Conservation (phyloP, 148 eudicot species). For the Rhododendron simsii region DNA sequence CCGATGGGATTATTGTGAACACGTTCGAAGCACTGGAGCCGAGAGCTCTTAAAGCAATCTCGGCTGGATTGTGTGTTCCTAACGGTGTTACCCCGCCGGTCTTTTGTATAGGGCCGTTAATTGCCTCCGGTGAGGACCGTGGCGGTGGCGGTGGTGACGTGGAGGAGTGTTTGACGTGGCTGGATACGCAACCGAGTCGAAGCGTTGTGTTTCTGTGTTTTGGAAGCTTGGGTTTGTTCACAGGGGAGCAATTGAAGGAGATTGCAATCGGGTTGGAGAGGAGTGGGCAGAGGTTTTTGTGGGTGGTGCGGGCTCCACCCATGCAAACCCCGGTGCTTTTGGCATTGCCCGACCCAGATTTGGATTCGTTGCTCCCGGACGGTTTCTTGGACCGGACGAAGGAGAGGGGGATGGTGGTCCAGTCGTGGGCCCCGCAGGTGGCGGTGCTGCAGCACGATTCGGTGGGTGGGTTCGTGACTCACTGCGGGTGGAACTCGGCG, state of each 20-base stretch:
- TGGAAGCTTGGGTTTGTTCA: constrained; percentile 41
- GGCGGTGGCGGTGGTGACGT: constrained; percentile 13
- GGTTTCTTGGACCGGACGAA: constrained; percentile 51
- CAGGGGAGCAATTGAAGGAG: constrained; percentile 35
- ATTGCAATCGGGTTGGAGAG: constrained; percentile 50
- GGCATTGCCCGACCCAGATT: neutral
- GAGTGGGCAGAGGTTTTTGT: constrained; percentile 47
- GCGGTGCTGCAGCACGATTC: constrained; percentile 37
- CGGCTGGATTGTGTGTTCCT: constrained; percentile 28
- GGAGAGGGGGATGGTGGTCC: constrained; percentile 40
- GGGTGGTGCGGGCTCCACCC: constrained; percentile 54
- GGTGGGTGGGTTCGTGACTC: constrained; percentile 60
- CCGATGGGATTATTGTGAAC: constrained; percentile 34
- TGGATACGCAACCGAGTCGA: constrained; percentile 38
- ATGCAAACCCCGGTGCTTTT: neutral
- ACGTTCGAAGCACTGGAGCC: constrained; percentile 37
- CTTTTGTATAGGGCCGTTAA: constrained; percentile 43
- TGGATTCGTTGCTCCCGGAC: constrained; percentile 29
- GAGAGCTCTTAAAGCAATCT: constrained; percentile 21
- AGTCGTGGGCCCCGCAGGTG: constrained; percentile 57
- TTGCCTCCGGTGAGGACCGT: neutral
- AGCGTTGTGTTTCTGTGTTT: constrained; percentile 55
- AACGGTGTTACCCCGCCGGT: constrained; percentile 32
- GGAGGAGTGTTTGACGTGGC: constrained; percentile 50
- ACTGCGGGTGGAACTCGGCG: constrained; percentile 63